Evolutionary conservation across 495 filamentous ascomycete genomes (phyloP).

Genomic region (Zalerion maritima): DNA sequence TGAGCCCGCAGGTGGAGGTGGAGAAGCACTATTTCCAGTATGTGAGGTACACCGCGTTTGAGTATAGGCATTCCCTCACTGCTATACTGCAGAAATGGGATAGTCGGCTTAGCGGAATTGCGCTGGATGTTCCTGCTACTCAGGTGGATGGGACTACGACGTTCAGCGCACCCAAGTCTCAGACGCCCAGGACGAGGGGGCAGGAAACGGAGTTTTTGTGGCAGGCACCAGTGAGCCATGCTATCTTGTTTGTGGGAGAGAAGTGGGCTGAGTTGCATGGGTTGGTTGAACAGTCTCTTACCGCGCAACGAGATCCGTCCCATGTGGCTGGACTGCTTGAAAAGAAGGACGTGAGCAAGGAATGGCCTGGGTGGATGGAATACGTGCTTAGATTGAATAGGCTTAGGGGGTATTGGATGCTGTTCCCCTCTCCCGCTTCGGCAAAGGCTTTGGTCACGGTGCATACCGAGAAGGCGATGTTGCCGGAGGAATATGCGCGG

Average conservation of each 20-base stretch:
- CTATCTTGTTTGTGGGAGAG: slow-evolving; percentile 64
- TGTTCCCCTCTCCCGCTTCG: slow-evolving; percentile 50
- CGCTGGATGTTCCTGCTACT: slow-evolving; percentile 54
- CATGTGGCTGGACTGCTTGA: slow-evolving; percentile 18
- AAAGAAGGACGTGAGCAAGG: slow-evolving; percentile 39
- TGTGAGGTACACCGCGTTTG: slow-evolving; percentile 56
- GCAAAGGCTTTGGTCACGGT: slow-evolving; percentile 43
- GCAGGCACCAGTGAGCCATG: slow-evolving; percentile 69
- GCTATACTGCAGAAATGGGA: slow-evolving; percentile 25
- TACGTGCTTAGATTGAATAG: slow-evolving; percentile 58
- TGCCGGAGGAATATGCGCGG: slow-evolving; percentile 50
- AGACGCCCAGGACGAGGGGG: slow-evolving; percentile 11
- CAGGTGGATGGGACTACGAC: slow-evolving; percentile 38
- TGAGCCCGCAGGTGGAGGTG: slow-evolving; percentile 63
- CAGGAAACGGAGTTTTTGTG: slow-evolving; percentile 43
- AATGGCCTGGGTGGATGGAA: slow-evolving; percentile 65
- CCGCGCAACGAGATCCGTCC: slow-evolving; percentile 19
- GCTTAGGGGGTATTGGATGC: slow-evolving; percentile 53
- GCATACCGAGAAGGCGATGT: slow-evolving; percentile 56
- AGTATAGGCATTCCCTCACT: slow-evolving; percentile 54
- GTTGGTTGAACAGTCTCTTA: slow-evolving; percentile 47
- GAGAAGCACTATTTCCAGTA: slow-evolving; percentile 69
- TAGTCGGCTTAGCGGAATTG: slow-evolving; percentile 52
- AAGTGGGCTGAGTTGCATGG: slow-evolving; percentile 72
- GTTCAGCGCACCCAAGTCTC: slow-evolving; percentile 35